Evolutionary conservation across 257 asterid species (phyloP).

Genomic region (Ilex asprella): DNA sequence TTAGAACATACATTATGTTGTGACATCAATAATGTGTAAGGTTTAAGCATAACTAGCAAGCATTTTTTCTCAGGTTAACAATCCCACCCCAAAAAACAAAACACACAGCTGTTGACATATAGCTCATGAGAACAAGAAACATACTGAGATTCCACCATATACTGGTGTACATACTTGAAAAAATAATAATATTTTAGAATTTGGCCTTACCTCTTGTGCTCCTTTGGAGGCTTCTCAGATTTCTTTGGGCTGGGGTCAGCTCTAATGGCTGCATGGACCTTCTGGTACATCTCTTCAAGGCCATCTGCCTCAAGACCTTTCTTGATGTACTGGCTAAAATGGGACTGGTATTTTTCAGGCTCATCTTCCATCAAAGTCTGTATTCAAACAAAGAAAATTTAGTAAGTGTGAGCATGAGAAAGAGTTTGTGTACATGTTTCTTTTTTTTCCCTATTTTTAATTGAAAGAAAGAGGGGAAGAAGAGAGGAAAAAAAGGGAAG

Average conservation of each 20-base stretch:
- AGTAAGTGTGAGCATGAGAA: background rate
- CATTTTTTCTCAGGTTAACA: too few species aligned
- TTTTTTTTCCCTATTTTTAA: too few species aligned
- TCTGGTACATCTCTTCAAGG: slow-evolving; percentile 55
- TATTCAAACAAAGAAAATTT: background rate
- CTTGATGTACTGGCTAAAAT: slow-evolving; percentile 55
- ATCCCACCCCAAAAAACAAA: too few species aligned
- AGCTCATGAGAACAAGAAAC: background rate
- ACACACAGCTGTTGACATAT: too few species aligned
- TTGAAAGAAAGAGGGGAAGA: too few species aligned
- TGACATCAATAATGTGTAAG: too few species aligned
- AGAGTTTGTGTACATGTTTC: background rate
- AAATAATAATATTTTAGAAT: background rate
- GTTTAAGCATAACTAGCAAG: too few species aligned
- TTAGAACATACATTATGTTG: too few species aligned
- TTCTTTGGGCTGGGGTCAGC: slow-evolving; percentile 57
- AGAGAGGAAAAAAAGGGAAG: too few species aligned
- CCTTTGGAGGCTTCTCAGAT: slow-evolving; percentile 48
- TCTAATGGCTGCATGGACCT: slow-evolving; percentile 74
- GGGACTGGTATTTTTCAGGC: slow-evolving; percentile 65
- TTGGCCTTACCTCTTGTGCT: slow-evolving; percentile 55
- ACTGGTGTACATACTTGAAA: background rate
- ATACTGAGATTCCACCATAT: background rate
- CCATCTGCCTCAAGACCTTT: slow-evolving; percentile 42
- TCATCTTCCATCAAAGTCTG: slow-evolving; percentile 64